These are phyloP conservation scores for Helotiales sp. DNA, from an alignment of 2,329 filamentous ascomycete genomes.

Conservation along the genomic window DNA sequence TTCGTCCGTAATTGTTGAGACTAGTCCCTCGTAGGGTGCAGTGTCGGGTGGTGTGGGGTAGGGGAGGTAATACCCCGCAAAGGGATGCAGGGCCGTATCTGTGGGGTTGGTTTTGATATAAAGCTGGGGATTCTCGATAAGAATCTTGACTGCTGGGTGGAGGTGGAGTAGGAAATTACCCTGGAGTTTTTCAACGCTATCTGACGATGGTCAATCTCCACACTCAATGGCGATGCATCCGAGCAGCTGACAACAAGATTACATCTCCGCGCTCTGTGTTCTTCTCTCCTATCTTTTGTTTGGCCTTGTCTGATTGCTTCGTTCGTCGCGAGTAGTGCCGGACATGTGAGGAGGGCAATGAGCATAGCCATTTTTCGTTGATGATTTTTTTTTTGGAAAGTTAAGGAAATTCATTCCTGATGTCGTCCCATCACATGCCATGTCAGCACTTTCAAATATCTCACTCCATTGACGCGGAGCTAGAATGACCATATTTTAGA, in stretches of 20 bases:
- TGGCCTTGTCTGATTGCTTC: conserved; percentile 57
- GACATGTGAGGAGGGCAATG: conserved; percentile 38
- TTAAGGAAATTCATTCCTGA: too few relatives aligned
- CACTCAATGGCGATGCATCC: conserved; percentile 49
- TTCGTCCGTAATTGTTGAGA: conserved; percentile 54
- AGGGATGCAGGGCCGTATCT: conserved; percentile 50
- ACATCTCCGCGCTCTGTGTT: conserved; percentile 54
- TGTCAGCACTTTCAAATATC: not conserved
- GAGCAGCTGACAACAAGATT: conserved; percentile 54
- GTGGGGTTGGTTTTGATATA: conserved; percentile 22
- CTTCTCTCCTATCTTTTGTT: conserved; percentile 53
- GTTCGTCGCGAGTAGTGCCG: conserved; percentile 53
- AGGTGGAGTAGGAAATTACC: conserved; percentile 38
- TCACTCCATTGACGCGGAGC: conserved; percentile 14
- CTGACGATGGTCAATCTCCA: conserved; percentile 51
- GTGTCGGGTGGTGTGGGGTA: conserved; percentile 54
- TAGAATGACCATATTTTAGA: conserved; percentile 28
- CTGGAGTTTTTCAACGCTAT: conserved; percentile 53
- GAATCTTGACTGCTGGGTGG: too few relatives aligned
- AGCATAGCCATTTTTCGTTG: conserved; percentile 28
- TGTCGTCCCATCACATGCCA: not conserved
- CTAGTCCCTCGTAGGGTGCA: conserved; percentile 51
- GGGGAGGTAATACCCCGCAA: conserved; percentile 60
- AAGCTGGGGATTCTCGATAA: conserved; percentile 17
- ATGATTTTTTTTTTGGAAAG: too few relatives aligned